These are phyloP conservation scores for Dipsacomyces acuminosporus DNA, from an alignment of 371 early-diverging fungal genomes.

Conservation along the genomic window DNA sequence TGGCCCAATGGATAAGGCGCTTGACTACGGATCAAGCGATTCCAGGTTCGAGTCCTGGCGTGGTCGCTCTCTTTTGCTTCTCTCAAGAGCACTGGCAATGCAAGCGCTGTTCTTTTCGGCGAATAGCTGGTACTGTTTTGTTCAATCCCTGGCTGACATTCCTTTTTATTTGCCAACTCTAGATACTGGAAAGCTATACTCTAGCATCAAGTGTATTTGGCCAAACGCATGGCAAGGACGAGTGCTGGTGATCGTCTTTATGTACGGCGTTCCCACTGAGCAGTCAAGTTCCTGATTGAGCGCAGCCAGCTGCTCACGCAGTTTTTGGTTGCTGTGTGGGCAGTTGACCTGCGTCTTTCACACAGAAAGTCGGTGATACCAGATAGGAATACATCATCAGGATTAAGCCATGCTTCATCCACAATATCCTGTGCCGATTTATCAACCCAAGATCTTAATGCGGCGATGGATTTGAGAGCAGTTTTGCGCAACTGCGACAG, in stretches of 20 bases:
- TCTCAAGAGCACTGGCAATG: too few relatives aligned
- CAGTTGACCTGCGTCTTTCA: constrained; percentile 10
- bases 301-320: constrained; percentile 33
- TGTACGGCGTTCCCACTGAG: constrained; percentile 32
- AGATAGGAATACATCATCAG: constrained; percentile 2
- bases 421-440: constrained; percentile 14
- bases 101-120: too few relatives aligned
- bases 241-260: not conserved
- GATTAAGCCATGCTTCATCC: constrained; percentile 16
- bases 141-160: too few relatives aligned
- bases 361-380: constrained; percentile 5
- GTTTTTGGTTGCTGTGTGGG: constrained; percentile 12
- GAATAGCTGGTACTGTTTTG: too few relatives aligned
- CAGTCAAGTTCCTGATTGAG: constrained; percentile 22
- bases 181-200: not conserved
- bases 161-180: not conserved
- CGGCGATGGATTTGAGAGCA: constrained; percentile 9
- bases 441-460: constrained; percentile 16
- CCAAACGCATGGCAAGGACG: too few relatives aligned
- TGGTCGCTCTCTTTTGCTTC: not conserved
- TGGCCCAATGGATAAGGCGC: not conserved
- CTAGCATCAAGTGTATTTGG: not conserved
- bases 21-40: not conserved
- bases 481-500: constrained; percentile 27
- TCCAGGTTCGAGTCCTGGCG: not conserved